phyloP scores from a whole-genome alignment of 2,329 filamentous ascomycete genomes.

The Scytalidium sp. region DNA sequence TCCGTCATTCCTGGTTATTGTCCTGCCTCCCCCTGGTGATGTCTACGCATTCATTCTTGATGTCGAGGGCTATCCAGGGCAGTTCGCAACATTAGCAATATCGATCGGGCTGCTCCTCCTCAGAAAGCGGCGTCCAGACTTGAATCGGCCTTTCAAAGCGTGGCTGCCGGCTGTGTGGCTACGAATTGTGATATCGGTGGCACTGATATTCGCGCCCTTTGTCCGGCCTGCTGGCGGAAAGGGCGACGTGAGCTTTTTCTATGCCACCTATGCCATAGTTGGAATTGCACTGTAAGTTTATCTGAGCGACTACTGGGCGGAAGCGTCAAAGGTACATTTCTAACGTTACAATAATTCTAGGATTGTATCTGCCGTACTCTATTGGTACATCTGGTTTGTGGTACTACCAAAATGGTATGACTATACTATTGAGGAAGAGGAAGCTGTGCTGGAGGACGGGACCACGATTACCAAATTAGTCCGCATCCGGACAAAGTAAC shows the following conservation, averaged over 20 bases:
- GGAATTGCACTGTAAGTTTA: slow-evolving; percentile 48
- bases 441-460: slow-evolving; percentile 60
- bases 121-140: slow-evolving; percentile 47
- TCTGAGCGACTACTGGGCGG: neutral
- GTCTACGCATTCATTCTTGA: slow-evolving; percentile 33
- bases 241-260: slow-evolving; percentile 43
- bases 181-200: slow-evolving; percentile 22
- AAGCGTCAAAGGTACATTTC: slow-evolving; percentile 5
- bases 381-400: slow-evolving; percentile 68
- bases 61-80: slow-evolving; percentile 34
- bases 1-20: slow-evolving; percentile 55
- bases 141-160: slow-evolving; percentile 25
- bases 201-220: slow-evolving; percentile 33
- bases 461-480: slow-evolving; percentile 61
- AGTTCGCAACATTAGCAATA: slow-evolving; percentile 40
- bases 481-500: slow-evolving; percentile 21
- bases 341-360: slow-evolving; percentile 34
- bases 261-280: slow-evolving; percentile 52
- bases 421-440: slow-evolving; percentile 61
- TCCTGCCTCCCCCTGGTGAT: slow-evolving; percentile 43
- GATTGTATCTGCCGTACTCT: slow-evolving; percentile 54
- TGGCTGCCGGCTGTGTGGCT: slow-evolving; percentile 28
- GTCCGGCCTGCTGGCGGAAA: slow-evolving; percentile 36
- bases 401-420: slow-evolving; percentile 55
- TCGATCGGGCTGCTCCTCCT: slow-evolving; percentile 39